Evolutionary conservation across 371 early-diverging fungal species (phyloP), one percentile per base, ranked within the genome.

Genomic region (Apophysomyces ossiformis): DNA sequence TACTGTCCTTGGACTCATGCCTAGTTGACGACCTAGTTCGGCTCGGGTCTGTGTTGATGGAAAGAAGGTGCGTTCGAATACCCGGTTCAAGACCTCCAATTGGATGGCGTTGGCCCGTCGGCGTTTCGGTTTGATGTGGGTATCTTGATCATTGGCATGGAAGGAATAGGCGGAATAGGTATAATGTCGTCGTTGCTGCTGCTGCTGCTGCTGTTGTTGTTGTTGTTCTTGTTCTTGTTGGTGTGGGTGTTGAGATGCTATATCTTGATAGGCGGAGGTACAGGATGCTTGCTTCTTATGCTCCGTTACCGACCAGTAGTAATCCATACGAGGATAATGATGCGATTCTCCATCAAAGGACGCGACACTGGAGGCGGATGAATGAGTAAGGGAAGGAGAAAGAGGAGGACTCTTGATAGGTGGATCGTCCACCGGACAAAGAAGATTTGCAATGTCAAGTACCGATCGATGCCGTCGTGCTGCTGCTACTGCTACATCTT

Each of bases 1-100:
- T 2, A 97, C 93, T 16, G 91, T 87, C 77, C 84, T 39, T 77
- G 72, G 71, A 56, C 75, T 93, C 96, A 97, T 97, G 50, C 90
- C 87, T 39, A 96, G 85, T 64, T 94, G 89, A 60, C 85, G 83
- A 26, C 93, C 93, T 5, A 99, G 84, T 56, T 90, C 85, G 63
- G 87, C 86, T 56, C 99, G 86, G 73, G 92, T 81, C 61, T 91
- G 90, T 5, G 90, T 90, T 4, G 75, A 88, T 71, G 78, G 88
- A 65, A 67, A 92, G 44, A 80, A 76, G 39, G 85, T 79, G 12
- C 79, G 78, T 46, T 86, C 85, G 37, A 85, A 61, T n/a, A 90
- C 78, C 59, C 82, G 78, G 35, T 81, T 78, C 26, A 85, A 39
- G 4, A 88, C 79, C 66, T 89, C 82, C 9, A 83, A 15, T 57